Evolutionary conservation across 108 stramenopile genomes (phyloP).

Genomic region (Bacterosira constricta): DNA sequence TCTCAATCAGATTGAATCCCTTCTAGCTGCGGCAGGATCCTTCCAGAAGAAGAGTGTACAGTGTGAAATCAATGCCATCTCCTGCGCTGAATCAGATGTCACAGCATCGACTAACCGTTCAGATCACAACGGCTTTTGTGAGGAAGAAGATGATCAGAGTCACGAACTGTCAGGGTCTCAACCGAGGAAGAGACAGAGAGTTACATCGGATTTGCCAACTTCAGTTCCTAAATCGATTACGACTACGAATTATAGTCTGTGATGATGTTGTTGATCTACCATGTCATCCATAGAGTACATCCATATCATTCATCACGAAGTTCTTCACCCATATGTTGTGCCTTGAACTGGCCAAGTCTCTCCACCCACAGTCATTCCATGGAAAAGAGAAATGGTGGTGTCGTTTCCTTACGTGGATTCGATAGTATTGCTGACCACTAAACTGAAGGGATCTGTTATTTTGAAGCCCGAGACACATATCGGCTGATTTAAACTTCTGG

Average conservation of each 20-base stretch:
- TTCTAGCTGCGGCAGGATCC: conserved; percentile 63
- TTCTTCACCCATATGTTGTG: too few relatives aligned
- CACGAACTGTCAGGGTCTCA: background rate
- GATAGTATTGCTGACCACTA: too few relatives aligned
- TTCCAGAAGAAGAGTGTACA: conserved; percentile 39
- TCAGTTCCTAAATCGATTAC: conserved; percentile 41
- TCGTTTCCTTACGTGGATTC: too few relatives aligned
- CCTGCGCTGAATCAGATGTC: conserved; percentile 51
- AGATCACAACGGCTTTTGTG: conserved; percentile 43
- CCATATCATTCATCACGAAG: background rate
- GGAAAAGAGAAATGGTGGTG: too few relatives aligned
- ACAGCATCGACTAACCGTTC: conserved; percentile 43
- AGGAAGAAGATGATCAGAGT: conserved; percentile 33
- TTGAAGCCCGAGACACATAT: too few relatives aligned
- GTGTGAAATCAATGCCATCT: conserved; percentile 44
- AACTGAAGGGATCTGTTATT: too few relatives aligned
- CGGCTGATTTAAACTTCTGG: too few relatives aligned
- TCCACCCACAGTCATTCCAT: too few relatives aligned
- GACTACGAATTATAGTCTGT: conserved; percentile 29
- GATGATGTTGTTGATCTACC: too few relatives aligned
- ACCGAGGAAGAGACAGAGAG: conserved; percentile 25
- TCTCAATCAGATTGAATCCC: conserved; percentile 67
- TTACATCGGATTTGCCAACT: conserved; percentile 14
- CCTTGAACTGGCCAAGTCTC: too few relatives aligned
- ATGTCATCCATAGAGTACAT: too few relatives aligned